Conservation (phyloP, 2,329 filamentous ascomycete species). For the Aspergillus floridensis region DNA sequence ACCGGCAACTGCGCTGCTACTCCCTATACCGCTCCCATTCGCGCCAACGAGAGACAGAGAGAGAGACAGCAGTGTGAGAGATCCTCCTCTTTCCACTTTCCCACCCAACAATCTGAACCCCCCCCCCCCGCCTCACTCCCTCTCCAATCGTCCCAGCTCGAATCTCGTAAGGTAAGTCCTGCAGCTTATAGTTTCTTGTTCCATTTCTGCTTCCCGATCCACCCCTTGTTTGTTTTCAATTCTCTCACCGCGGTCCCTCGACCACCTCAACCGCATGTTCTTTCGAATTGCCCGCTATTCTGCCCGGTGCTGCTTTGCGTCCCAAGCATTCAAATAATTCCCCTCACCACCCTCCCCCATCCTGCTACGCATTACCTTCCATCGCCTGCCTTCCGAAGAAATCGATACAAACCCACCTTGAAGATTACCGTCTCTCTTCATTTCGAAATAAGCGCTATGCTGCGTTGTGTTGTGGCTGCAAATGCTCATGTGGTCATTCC, state of each 20-base stretch:
- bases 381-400: neutral
- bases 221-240: conserved; percentile 14
- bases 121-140: neutral
- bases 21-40: conserved; percentile 20
- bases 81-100: conserved; percentile 9
- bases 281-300: conserved; percentile 1
- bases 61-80: conserved; percentile 10
- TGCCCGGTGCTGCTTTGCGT: conserved; percentile 13
- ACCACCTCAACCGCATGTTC: conserved; percentile 3
- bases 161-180: conserved; percentile 20
- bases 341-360: neutral
- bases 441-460: conserved; percentile 7
- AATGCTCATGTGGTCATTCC: conserved; percentile 29
- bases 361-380: neutral
- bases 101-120: neutral
- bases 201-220: conserved; percentile 15
- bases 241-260: conserved; percentile 8
- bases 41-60: conserved; percentile 17
- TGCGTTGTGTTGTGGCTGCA: conserved; percentile 17
- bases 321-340: neutral
- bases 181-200: conserved; percentile 16
- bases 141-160: conserved; percentile 12
- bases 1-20: conserved; percentile 20
- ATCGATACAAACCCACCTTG: neutral
- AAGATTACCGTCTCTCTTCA: neutral